Evolutionary conservation across 2,329 filamentous ascomycete species (phyloP).

Genomic region (Colletotrichum plurivorum): DNA sequence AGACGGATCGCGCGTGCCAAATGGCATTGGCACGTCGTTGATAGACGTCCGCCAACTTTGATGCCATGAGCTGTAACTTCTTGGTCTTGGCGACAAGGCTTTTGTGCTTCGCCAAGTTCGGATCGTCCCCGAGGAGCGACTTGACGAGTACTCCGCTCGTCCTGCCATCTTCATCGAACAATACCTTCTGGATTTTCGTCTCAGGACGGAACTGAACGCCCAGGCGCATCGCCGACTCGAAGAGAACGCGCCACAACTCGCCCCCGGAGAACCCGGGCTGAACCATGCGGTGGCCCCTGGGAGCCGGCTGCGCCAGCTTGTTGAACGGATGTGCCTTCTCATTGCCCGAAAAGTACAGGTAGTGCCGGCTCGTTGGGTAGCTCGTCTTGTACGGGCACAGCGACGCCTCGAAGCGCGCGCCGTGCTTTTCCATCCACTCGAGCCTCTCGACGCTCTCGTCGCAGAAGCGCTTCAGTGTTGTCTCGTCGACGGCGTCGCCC

Average conservation of each 20-base stretch:
- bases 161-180: not conserved
- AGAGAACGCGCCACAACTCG: not conserved
- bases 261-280: not conserved
- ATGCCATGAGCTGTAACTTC: not conserved
- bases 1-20: not conserved
- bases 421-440: slow-evolving; percentile 39
- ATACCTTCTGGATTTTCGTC: not conserved
- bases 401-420: slow-evolving; percentile 29
- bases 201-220: not conserved
- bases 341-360: slow-evolving; percentile 36
- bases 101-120: not conserved
- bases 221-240: not conserved
- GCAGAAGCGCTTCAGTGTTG: slow-evolving; percentile 39
- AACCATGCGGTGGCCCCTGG: not conserved
- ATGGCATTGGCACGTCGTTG: not conserved
- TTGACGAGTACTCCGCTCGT: not conserved
- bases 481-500: slow-evolving; percentile 32
- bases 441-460: slow-evolving; percentile 38
- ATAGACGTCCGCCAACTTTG: slow-evolving; percentile 1
- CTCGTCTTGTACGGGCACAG: slow-evolving; percentile 40
- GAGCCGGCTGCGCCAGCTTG: slow-evolving; percentile 27
- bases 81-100: slow-evolving; percentile 13
- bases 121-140: not conserved
- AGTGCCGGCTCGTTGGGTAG: slow-evolving; percentile 33
- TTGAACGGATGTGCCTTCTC: slow-evolving; percentile 27